These are phyloP conservation scores for Lactifluus hygrophoroides DNA, from an alignment of 768 basidiomycete species.

Conservation along the genomic window DNA sequence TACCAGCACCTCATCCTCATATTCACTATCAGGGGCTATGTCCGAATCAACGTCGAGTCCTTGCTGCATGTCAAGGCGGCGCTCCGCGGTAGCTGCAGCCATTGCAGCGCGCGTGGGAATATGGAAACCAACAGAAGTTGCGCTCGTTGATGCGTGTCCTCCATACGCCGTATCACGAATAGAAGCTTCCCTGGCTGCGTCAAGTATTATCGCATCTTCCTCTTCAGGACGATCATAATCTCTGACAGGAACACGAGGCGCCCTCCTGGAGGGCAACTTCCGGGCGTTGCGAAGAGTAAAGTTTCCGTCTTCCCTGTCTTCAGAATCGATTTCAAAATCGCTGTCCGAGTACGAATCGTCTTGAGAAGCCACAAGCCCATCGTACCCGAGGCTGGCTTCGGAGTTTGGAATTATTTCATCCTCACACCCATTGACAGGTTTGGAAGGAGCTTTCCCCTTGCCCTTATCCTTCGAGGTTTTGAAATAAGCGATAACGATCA, in stretches of 20 bases:
- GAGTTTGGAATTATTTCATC: conserved; percentile 42
- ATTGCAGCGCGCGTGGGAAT: conserved; percentile 34
- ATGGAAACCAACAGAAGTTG: conserved; percentile 27
- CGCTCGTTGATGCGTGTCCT: conserved; percentile 23
- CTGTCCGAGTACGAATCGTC: conserved; percentile 28
- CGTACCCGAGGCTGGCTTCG: conserved; percentile 30
- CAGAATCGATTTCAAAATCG: conserved; percentile 39
- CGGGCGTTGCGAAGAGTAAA: not conserved
- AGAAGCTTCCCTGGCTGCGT: conserved; percentile 49
- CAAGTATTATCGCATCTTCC: conserved; percentile 38
- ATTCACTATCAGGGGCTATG: conserved; percentile 14
- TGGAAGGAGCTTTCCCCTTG: conserved; percentile 10
- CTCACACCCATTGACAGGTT: not conserved
- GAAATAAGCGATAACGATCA: conserved; percentile 14
- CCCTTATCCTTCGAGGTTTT: conserved; percentile 13
- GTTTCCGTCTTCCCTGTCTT: conserved; percentile 24
- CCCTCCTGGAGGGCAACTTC: not conserved
- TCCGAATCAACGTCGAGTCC: conserved; percentile 22
- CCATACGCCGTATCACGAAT: conserved; percentile 26
- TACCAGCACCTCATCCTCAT: not conserved
- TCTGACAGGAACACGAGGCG: not conserved
- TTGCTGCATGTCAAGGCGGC: conserved; percentile 32
- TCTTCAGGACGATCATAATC: conserved; percentile 20
- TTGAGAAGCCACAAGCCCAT: conserved; percentile 2
- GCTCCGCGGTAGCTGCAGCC: conserved; percentile 48